Conservation (phyloP, 495 filamentous ascomycete species). For the Apiosordaria backusii region DNA sequence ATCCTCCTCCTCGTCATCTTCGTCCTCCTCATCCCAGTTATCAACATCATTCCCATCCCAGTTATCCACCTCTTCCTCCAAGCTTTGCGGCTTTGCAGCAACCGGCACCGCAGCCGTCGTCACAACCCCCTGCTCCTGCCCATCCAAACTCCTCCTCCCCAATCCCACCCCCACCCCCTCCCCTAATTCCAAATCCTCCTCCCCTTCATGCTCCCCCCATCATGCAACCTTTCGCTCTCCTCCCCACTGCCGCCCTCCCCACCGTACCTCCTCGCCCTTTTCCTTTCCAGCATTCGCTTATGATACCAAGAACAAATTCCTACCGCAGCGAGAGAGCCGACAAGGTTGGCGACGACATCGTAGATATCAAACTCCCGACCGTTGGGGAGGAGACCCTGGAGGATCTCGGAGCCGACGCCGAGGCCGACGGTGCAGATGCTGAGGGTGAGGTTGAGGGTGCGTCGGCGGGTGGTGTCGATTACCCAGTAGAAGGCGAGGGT, state of each 20-base stretch:
- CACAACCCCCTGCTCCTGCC: slow-evolving; percentile 36
- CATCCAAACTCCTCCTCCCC: slow-evolving; percentile 22
- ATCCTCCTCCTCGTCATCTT: slow-evolving; percentile 24
- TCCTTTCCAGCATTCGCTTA: slow-evolving; percentile 88
- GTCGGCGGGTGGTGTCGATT: slow-evolving; percentile 80
- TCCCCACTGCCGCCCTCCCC: slow-evolving; percentile 53
- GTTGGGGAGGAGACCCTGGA: slow-evolving; percentile 79
- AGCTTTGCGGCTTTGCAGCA: slow-evolving; percentile 28
- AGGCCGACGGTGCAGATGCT: slow-evolving; percentile 68
- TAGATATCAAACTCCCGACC: slow-evolving; percentile 77
- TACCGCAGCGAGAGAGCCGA: slow-evolving; percentile 69
- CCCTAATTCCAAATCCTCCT: slow-evolving; percentile 55
- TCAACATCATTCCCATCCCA: slow-evolving; percentile 82
- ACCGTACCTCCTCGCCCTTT: slow-evolving; percentile 69
- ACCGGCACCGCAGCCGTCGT: slow-evolving; percentile 33
- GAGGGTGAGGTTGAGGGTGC: slow-evolving; percentile 80
- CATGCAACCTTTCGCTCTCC: slow-evolving; percentile 34
- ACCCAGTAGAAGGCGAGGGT: slow-evolving; percentile 95
- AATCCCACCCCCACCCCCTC: slow-evolving; percentile 46
- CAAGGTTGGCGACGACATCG: slow-evolving; percentile 83
- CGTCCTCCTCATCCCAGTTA: slow-evolving; percentile 66
- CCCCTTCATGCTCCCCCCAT: slow-evolving; percentile 35
- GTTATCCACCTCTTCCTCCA: slow-evolving; percentile 74
- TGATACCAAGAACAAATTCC: slow-evolving; percentile 86
- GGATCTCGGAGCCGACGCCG: slow-evolving; percentile 78